Percentiles rank a stretch among this genome's conserved stretches.
These are phyloP conservation scores for Suillus clintonianus DNA, from an alignment of 768 basidiomycete species.

Conservation along the genomic window DNA sequence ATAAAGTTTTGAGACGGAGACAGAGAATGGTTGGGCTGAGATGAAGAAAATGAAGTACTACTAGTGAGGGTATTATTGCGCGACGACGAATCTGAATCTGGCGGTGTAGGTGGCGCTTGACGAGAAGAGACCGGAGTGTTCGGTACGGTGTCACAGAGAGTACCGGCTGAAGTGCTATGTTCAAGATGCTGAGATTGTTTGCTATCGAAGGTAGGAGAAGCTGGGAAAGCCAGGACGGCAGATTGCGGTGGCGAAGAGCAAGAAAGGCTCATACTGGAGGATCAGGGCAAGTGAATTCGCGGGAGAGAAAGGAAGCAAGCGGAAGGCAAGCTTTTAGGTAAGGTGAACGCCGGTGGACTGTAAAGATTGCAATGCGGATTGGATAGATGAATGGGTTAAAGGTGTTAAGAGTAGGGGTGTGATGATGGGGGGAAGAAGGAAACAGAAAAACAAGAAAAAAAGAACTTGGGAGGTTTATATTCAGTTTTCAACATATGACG, in stretches of 20 bases:
- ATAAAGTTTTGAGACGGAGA: slow-evolving; percentile 14
- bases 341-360: slow-evolving; percentile 7
- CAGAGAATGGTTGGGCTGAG: slow-evolving; percentile 24
- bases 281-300: slow-evolving; percentile 21
- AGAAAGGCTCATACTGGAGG: slow-evolving; percentile 27
- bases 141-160: slow-evolving; percentile 7
- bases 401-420: slow-evolving; percentile 12
- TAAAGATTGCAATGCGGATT: slow-evolving; percentile 19
- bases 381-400: slow-evolving; percentile 16
- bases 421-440: slow-evolving; percentile 14
- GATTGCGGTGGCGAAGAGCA: slow-evolving; percentile 26
- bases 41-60: slow-evolving; percentile 18
- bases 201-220: slow-evolving; percentile 8
- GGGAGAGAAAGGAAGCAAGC: slow-evolving; percentile 14
- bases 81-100: slow-evolving; percentile 12
- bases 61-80: slow-evolving; percentile 10
- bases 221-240: slow-evolving; percentile 20
- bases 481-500: slow-evolving; percentile 19
- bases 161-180: slow-evolving; percentile 7
- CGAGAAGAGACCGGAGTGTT: slow-evolving; percentile 15
- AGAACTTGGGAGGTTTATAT: slow-evolving; percentile 25
- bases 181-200: slow-evolving; percentile 7
- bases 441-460: slow-evolving; percentile 10
- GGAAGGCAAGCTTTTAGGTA: slow-evolving; percentile 14
- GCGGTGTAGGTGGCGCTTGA: slow-evolving; percentile 22